phyloP scores from a whole-genome alignment of 2,329 filamentous ascomycete species.

The Colletotrichum sp. region DNA sequence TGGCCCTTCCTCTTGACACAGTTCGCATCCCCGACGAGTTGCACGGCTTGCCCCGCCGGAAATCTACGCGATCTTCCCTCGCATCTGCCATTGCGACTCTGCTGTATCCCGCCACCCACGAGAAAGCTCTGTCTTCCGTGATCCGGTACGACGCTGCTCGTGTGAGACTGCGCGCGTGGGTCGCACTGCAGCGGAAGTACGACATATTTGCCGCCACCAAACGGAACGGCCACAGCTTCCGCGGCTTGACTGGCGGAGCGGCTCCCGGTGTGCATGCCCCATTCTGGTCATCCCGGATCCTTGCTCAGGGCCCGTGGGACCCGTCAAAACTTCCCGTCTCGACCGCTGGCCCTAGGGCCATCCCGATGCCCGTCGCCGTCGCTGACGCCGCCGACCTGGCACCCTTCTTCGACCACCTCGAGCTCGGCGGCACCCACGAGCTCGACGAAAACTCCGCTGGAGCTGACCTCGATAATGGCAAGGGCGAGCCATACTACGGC shows the following conservation, averaged over 20 bases:
- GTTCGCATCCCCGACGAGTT: constrained; percentile 34
- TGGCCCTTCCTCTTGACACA: constrained; percentile 33
- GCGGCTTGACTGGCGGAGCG: constrained; percentile 33
- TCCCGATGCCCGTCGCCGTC: constrained; percentile 38
- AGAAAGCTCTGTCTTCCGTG: constrained; percentile 37
- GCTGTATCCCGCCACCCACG: constrained; percentile 35
- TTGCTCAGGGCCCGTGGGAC: constrained; percentile 38
- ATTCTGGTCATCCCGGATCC: constrained; percentile 36
- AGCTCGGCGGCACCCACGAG: constrained; percentile 32
- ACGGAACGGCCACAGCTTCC: constrained; percentile 31
- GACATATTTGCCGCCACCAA: constrained; percentile 35
- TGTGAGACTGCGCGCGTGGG: constrained; percentile 39
- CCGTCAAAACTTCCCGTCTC: constrained; percentile 33
- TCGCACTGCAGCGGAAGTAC: constrained; percentile 37
- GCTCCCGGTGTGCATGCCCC: constrained; percentile 35
- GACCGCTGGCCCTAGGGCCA: constrained; percentile 31
- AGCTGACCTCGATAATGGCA: constrained; percentile 35
- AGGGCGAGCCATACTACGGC: constrained; percentile 40
- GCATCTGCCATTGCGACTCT: constrained; percentile 35
- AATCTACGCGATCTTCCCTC: constrained; percentile 33
- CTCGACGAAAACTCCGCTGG: constrained; percentile 25
- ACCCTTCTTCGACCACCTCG: constrained; percentile 37
- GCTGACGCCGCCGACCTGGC: constrained; percentile 33
- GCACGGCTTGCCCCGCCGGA: constrained; percentile 37
- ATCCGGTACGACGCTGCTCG: constrained; percentile 42